These are phyloP conservation scores for Neurospora sublineolata DNA, from an alignment of 495 filamentous ascomycete genomes.

Conservation along the genomic window DNA sequence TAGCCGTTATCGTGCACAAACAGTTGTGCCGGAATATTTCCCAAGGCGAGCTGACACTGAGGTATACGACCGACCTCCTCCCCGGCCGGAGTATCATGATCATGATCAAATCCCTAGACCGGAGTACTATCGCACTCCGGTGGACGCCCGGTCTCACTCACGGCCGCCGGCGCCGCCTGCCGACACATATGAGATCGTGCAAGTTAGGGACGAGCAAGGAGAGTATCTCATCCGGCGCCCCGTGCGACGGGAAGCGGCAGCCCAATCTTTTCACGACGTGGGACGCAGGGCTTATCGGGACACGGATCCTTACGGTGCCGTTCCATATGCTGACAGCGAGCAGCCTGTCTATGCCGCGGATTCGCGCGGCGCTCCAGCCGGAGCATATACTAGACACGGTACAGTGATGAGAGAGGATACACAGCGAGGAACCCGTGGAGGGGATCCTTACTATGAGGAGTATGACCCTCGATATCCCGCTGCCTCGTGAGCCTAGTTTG, in stretches of 20 bases:
- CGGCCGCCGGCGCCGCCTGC: slow-evolving; percentile 12
- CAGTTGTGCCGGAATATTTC: slow-evolving; percentile 1
- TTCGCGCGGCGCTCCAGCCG: not conserved
- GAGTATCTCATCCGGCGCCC: slow-evolving; percentile 36
- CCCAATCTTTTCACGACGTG: slow-evolving; percentile 7
- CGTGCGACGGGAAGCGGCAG: slow-evolving; percentile 20
- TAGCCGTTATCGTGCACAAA: not conserved
- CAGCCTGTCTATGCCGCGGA: slow-evolving; percentile 13
- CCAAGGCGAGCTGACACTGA: slow-evolving; percentile 4
- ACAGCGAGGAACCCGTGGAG: slow-evolving; percentile 6
- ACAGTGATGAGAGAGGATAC: not conserved
- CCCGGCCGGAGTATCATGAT: slow-evolving; percentile 5
- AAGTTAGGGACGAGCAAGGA: slow-evolving; percentile 31
- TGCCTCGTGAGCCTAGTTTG: slow-evolving; percentile 2
- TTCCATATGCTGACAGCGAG: not conserved
- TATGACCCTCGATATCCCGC: slow-evolving; percentile 29
- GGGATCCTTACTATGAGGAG: slow-evolving; percentile 24
- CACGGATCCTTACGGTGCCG: slow-evolving; percentile 1
- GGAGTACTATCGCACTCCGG: slow-evolving; percentile 25
- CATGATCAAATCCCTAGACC: slow-evolving; percentile 11
- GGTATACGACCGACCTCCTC: slow-evolving; percentile 8
- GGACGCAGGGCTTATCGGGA: slow-evolving; percentile 3
- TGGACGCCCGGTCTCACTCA: slow-evolving; percentile 17
- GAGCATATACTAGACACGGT: not conserved
- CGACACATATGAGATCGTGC: slow-evolving; percentile 33